Base-by-base conservation (phyloP, 352 stramenopile genomes). In the Nothophytophthora sp. region DNA sequence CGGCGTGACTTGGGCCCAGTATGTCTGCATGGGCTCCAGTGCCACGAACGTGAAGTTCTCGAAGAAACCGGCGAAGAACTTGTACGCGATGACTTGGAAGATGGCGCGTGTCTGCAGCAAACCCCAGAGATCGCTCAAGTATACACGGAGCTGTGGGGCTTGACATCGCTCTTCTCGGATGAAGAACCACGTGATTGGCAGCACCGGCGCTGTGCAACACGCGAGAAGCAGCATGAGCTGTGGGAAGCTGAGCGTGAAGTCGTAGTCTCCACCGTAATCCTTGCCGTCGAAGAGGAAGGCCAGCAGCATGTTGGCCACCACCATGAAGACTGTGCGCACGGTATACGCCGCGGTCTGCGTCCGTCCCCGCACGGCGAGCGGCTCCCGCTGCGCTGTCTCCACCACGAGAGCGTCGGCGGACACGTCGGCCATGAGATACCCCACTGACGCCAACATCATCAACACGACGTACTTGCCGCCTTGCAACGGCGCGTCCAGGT, bases 331-430 rank as follows among this genome's bases (percentile, higher is more conserved):
- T 5, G 57, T 67, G 19, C 58, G 49, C 9, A 65, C 44, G 13
- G 42, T 41, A 32, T 63, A 63, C 20, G 57, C 57, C 7, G 32
- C 35, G 8, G 50, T 56, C 20, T 76, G 67, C 9, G 63, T 73
- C 37, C 55, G 63, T 11, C 67, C 67, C 19, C 67, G 67, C n/a
- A 58, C 66, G n/a, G 57, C 55, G 0, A 62, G 33, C 0, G 68
- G 68, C 38, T 78, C 68, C 9, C 68, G 64, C 48, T 78, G 68
- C 9, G 68, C 66, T 16, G 75, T 51, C 9, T 75, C 65, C 3
- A 72, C 59, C 13, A 70, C 53, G 19, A 78, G 58, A 50, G 47
- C 62, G 38, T 78, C 60, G 4, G 60, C 60, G 8, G 42, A 56
- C 10, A 69, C 60, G 25, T 69, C 53, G 25, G 60, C 53, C 22